phyloP scores from a whole-genome alignment of 805 yeast genomes.

The Candida golubevii region DNA sequence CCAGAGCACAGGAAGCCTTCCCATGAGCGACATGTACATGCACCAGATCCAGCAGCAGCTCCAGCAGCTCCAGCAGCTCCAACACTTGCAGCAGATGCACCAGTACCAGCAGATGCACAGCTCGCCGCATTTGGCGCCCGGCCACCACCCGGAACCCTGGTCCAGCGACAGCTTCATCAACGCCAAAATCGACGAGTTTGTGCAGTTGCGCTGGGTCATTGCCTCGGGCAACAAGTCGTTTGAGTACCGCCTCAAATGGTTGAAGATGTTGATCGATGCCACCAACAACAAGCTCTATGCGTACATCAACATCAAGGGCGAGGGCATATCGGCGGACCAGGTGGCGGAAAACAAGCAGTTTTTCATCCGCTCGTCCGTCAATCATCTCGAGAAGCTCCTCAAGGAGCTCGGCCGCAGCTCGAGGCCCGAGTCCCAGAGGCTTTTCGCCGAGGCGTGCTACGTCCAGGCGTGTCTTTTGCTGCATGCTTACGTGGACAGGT shows the following conservation, averaged over 20 bases:
- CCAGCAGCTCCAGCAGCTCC: slow-evolving; percentile 36
- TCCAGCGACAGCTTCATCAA: slow-evolving; percentile 24
- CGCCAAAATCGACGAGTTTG: slow-evolving; percentile 32
- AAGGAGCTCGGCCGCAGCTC: slow-evolving; percentile 25
- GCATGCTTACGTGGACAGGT: slow-evolving; percentile 28
- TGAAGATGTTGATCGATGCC: slow-evolving; percentile 38
- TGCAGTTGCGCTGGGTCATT: slow-evolving; percentile 30
- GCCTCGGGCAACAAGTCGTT: slow-evolving; percentile 40
- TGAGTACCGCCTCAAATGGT: slow-evolving; percentile 41
- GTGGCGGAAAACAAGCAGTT: slow-evolving; percentile 28
- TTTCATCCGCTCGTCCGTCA: slow-evolving; percentile 36
- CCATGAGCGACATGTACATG: slow-evolving; percentile 32
- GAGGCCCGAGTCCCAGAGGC: slow-evolving; percentile 10
- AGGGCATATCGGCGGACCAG: slow-evolving; percentile 28
- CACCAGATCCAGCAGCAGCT: slow-evolving; percentile 51
- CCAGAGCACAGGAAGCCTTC: slow-evolving; percentile 12
- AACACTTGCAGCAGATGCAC: slow-evolving; percentile 13
- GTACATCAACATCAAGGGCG: slow-evolving; percentile 42
- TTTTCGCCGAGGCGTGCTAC: slow-evolving; percentile 30
- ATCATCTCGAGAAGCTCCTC: slow-evolving; percentile 34
- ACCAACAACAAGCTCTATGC: slow-evolving; percentile 36
- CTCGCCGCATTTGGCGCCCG: slow-evolving; percentile 1
- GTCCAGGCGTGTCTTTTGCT: slow-evolving; percentile 36
- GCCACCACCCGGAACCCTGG: not conserved
- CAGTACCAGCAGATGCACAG: slow-evolving; percentile 3